These are phyloP conservation scores for Pyrenochaeta sp. DNA, from an alignment of 2,329 filamentous ascomycete genomes.

Conservation along the genomic window DNA sequence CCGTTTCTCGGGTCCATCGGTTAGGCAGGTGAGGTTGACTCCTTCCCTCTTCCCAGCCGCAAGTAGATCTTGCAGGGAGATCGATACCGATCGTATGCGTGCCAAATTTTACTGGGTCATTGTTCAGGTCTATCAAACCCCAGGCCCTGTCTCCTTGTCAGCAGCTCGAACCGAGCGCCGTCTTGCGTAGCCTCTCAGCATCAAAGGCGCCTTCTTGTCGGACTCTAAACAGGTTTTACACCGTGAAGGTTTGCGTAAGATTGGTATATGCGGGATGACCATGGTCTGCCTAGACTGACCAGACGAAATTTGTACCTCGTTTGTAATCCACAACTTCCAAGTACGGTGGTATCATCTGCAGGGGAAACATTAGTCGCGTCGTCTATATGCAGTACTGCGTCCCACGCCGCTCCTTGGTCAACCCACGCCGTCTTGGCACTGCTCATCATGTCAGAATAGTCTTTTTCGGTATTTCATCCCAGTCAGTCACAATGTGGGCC, in stretches of 20 bases:
- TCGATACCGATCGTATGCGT: neutral
- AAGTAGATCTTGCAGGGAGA: neutral
- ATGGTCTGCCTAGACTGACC: neutral
- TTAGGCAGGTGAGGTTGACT: neutral
- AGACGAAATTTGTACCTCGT: neutral
- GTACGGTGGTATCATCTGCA: neutral
- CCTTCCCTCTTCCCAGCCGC: neutral
- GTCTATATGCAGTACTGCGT: conserved; percentile 4
- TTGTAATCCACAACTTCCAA: neutral
- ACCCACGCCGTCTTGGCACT: conserved; percentile 17
- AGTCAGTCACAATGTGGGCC: conserved; percentile 5
- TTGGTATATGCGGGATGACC: conserved; percentile 1
- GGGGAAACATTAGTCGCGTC: neutral
- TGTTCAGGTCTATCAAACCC: neutral
- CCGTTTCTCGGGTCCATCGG: neutral
- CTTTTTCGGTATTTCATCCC: neutral
- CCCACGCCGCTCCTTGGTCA: conserved; percentile 8
- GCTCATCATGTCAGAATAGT: conserved; percentile 17
- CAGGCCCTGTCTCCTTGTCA: neutral
- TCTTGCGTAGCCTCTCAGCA: neutral
- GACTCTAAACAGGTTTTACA: too few species aligned
- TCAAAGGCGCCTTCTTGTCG: too few species aligned
- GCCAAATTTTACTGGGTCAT: neutral
- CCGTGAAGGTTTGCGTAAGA: neutral
- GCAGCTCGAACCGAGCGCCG: neutral